phyloP scores from a whole-genome alignment of 2,329 filamentous ascomycete genomes.

The Exophiala mesophila region DNA sequence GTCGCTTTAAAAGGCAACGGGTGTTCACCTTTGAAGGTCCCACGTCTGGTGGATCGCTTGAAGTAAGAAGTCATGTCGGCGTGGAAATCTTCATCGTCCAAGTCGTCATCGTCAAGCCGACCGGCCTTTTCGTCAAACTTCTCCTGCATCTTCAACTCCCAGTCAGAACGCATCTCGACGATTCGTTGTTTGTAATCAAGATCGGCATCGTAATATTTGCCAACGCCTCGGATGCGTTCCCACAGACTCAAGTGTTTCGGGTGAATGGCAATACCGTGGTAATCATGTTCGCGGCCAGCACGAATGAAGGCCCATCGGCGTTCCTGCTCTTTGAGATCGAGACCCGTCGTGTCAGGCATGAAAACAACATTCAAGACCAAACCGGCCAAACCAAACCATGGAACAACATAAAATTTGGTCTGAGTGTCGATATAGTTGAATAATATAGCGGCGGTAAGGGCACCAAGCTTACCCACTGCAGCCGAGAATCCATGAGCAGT shows the following conservation, averaged over 20 bases:
- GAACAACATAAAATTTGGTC: constrained; percentile 86
- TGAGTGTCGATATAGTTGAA: constrained; percentile 91
- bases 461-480: constrained; percentile 81
- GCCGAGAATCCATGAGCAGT: constrained; percentile 94
- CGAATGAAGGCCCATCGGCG: constrained; percentile 87
- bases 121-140: constrained; percentile 48
- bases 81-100: constrained; percentile 37
- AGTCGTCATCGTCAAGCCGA: constrained; percentile 35
- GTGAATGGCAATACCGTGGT: constrained; percentile 91
- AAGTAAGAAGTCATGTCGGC: constrained; percentile 52
- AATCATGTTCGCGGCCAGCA: constrained; percentile 69
- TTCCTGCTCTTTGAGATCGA: constrained; percentile 96
- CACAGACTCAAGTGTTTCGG: constrained; percentile 80
- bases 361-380: constrained; percentile 78
- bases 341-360: constrained; percentile 88
- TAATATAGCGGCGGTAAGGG: constrained; percentile 76
- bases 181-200: constrained; percentile 80
- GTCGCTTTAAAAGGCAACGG: background rate
- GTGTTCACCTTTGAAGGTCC: constrained; percentile 16
- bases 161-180: constrained; percentile 66
- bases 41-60: constrained; percentile 41
- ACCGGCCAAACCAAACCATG: constrained; percentile 89
- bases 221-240: constrained; percentile 73
- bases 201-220: constrained; percentile 78
- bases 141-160: constrained; percentile 46